Evolutionary conservation across 495 filamentous ascomycete genomes (phyloP).

Genomic region (Hypoxylon fuscum): DNA sequence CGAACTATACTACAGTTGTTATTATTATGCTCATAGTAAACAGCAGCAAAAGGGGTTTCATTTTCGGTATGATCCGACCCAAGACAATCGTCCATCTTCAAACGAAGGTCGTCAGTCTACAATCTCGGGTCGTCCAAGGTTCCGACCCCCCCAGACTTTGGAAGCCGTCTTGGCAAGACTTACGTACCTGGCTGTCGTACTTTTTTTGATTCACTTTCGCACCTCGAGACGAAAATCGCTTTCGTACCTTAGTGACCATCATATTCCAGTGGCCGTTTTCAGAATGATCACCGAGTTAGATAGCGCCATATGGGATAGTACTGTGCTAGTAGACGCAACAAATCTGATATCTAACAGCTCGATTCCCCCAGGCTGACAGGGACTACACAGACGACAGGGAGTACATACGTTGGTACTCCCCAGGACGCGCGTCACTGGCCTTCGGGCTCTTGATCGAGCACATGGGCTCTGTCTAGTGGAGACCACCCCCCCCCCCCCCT

Average conservation of each 20-base stretch:
- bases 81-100: constrained; percentile 12
- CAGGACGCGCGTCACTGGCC: constrained; percentile 39
- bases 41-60: constrained; percentile 21
- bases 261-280: background rate
- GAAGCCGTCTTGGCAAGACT: background rate
- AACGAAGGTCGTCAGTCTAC: constrained; percentile 15
- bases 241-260: background rate
- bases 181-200: background rate
- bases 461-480: constrained; percentile 33
- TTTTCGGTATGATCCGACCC: constrained; percentile 37
- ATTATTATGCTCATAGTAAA: background rate
- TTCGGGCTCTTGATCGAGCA: constrained; percentile 27
- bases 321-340: constrained; percentile 7
- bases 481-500: background rate
- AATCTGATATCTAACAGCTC: constrained; percentile 2
- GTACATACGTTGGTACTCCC: constrained; percentile 20
- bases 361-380: constrained; percentile 15
- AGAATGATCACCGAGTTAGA: constrained; percentile 3
- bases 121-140: constrained; percentile 14
- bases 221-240: constrained; percentile 13
- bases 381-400: too few relatives aligned
- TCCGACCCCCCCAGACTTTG: constrained; percentile 13
- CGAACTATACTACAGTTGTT: background rate
- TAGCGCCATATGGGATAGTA: constrained; percentile 9
- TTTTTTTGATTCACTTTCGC: background rate